These are phyloP conservation scores for Solanum etuberosum DNA, from an alignment of 257 asterid genomes.

Conservation along the genomic window DNA sequence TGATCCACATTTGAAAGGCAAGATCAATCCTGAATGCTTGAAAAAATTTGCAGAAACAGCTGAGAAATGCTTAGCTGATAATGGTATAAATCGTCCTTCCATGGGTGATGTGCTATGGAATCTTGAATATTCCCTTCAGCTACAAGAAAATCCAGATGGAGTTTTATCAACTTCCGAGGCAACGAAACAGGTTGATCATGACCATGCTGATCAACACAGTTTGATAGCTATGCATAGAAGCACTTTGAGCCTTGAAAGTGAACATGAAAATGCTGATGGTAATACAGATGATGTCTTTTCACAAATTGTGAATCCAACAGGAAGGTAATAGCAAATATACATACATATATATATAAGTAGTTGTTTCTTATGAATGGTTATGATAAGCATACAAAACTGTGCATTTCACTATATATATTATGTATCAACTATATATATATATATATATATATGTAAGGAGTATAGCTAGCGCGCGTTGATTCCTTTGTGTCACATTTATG, in stretches of 20 bases:
- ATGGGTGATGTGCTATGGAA: conserved; percentile 89
- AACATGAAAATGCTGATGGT: conserved; percentile 22
- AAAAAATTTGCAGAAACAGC: conserved; percentile 58
- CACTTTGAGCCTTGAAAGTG: conserved; percentile 55
- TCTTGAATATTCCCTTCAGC: conserved; percentile 55
- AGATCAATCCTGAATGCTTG: conserved; percentile 44
- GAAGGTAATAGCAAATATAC: conserved; percentile 27
- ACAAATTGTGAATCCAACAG: conserved; percentile 47
- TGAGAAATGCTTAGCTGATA: conserved; percentile 67
- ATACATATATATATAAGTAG: too few species aligned
- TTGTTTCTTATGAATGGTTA: neutral
- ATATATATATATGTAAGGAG: neutral
- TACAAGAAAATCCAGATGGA: conserved; percentile 33
- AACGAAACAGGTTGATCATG: conserved; percentile 6
- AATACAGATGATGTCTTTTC: conserved; percentile 43
- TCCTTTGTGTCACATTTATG: neutral
- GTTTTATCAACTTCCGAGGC: neutral
- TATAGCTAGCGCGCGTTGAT: neutral
- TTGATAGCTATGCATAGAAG: conserved; percentile 66
- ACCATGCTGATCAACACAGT: conserved; percentile 31
- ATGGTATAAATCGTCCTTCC: conserved; percentile 56
- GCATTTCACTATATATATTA: neutral
- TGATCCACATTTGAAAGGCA: conserved; percentile 68
- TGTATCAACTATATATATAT: neutral
- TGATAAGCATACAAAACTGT: neutral